Evolutionary conservation across 106 monocot genomes (phyloP).

Genomic region (Dendrobium catenatum): DNA sequence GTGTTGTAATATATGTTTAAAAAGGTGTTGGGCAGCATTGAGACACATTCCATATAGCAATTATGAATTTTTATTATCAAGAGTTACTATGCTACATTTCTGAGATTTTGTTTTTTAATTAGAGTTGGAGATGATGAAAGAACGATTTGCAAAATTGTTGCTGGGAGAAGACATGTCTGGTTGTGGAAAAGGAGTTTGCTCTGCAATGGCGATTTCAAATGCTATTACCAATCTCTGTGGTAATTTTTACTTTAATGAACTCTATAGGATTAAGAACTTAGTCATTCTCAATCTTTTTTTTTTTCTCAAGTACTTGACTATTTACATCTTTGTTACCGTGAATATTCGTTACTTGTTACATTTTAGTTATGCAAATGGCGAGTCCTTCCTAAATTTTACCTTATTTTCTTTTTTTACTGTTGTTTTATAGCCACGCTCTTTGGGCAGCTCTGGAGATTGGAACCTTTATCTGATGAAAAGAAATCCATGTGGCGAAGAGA

Average conservation of each 20-base stretch:
- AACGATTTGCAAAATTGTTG: conserved; percentile 86
- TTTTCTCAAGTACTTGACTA: background rate
- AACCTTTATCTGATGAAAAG: conserved; percentile 64
- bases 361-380: too few relatives aligned
- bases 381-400: too few relatives aligned
- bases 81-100: background rate
- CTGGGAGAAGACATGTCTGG: conserved; percentile 99
- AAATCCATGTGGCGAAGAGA: conserved; percentile 85
- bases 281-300: background rate
- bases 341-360: too few relatives aligned
- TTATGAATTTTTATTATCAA: background rate
- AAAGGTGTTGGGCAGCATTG: background rate
- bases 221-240: conserved; percentile 96
- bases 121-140: conserved; percentile 97
- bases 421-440: conserved; percentile 58
- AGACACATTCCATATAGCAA: background rate
- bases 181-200: conserved; percentile 84
- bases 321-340: too few relatives aligned
- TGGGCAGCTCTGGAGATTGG: conserved; percentile 82
- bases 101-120: background rate
- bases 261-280: background rate
- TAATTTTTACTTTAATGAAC: conserved; percentile 12
- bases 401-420: background rate
- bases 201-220: conserved; percentile 84
- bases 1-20: background rate